phyloP scores from a whole-genome alignment of 345 rosid genomes.

The Nephelium lappaceum region DNA sequence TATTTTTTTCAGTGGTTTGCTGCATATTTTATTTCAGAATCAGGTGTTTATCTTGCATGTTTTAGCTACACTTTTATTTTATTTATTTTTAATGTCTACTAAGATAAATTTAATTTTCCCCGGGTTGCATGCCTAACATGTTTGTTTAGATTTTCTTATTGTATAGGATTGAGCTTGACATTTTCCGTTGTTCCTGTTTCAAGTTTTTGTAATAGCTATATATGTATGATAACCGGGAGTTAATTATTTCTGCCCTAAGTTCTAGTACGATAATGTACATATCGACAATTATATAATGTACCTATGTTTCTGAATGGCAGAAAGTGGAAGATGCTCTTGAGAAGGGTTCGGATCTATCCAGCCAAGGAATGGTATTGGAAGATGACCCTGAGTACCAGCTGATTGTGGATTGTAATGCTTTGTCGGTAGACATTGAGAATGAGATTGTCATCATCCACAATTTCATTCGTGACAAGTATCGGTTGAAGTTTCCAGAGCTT shows the following conservation, averaged over 20 bases:
- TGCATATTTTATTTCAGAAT: neutral
- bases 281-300: constrained; percentile 8
- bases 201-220: neutral
- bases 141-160: neutral
- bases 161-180: neutral
- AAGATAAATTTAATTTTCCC: neutral
- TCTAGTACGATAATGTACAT: neutral
- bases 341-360: constrained; percentile 60
- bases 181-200: neutral
- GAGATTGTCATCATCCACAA: constrained; percentile 86
- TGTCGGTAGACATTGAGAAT: constrained; percentile 91
- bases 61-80: neutral
- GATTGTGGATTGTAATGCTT: constrained; percentile 84
- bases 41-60: neutral
- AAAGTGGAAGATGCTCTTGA: constrained; percentile 82
- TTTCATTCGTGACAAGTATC: constrained; percentile 88
- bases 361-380: constrained; percentile 73
- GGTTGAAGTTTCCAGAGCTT: constrained; percentile 88
- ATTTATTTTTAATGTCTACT: neutral
- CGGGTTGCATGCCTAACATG: neutral
- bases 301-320: constrained; percentile 36
- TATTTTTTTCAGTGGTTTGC: neutral
- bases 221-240: neutral
- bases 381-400: constrained; percentile 95
- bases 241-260: neutral